phyloP scores from a whole-genome alignment of 1,284 basidiomycete genomes.

The Cutaneotrichosporon sp. region DNA sequence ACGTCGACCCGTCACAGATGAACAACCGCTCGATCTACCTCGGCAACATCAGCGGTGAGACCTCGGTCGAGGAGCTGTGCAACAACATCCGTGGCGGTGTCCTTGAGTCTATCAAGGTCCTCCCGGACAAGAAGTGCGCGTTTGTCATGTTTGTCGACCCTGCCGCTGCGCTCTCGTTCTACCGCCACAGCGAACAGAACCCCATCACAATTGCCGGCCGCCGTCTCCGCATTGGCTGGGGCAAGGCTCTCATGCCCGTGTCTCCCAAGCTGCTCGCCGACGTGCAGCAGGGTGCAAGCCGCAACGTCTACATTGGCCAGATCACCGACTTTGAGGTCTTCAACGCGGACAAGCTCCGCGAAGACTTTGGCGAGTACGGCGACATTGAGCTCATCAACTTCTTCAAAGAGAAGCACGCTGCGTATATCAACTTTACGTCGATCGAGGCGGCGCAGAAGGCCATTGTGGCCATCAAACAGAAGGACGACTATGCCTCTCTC shows the following conservation, averaged over 20 bases:
- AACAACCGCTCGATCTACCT: conserved; percentile 84
- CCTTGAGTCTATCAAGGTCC: conserved; percentile 26
- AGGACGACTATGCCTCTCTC: conserved; percentile 75
- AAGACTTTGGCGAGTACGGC: conserved; percentile 87
- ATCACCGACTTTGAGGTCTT: conserved; percentile 88
- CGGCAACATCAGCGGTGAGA: conserved; percentile 91
- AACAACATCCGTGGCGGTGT: conserved; percentile 87
- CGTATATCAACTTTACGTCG: conserved; percentile 91
- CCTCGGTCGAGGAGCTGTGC: conserved; percentile 85
- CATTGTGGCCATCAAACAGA: conserved; percentile 80
- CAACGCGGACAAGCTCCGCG: conserved; percentile 76
- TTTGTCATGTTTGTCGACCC: conserved; percentile 90
- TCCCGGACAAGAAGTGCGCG: conserved; percentile 46
- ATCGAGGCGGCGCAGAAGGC: conserved; percentile 93
- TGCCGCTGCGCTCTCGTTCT: conserved; percentile 83
- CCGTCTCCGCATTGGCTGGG: conserved; percentile 91
- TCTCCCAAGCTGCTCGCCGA: conserved; percentile 72
- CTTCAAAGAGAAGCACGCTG: conserved; percentile 92
- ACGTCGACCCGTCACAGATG: conserved; percentile 19
- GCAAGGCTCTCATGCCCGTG: conserved; percentile 82
- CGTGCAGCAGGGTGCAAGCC: conserved; percentile 83
- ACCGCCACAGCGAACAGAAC: conserved; percentile 80
- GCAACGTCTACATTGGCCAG: conserved; percentile 92
- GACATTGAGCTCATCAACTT: conserved; percentile 93
- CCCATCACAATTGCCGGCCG: conserved; percentile 86